Evolutionary conservation across 1,139 yeast genomes (phyloP).

Genomic region (Oligophagozyma castellii): DNA sequence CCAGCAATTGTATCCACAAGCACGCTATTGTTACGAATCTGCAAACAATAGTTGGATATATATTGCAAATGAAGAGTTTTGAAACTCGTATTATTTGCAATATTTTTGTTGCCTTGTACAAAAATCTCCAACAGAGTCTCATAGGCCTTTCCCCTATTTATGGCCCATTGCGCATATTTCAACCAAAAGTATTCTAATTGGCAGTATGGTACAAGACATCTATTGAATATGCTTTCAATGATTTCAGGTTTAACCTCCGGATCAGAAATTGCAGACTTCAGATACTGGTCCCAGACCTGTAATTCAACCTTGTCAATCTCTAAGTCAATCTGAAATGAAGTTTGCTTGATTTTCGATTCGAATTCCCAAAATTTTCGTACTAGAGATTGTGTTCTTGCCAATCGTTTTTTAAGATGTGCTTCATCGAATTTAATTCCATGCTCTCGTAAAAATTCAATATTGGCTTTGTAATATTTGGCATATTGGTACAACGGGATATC

Average conservation of each 20-base stretch:
- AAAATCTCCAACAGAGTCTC: constrained; percentile 8
- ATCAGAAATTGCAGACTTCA: constrained; percentile 29
- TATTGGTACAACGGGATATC: constrained; percentile 55
- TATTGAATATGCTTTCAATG: constrained; percentile 36
- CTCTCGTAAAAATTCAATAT: constrained; percentile 30
- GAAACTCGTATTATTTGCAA: constrained; percentile 11
- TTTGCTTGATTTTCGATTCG: constrained; percentile 38
- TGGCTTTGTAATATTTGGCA: constrained; percentile 45
- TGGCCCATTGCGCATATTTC: constrained; percentile 35
- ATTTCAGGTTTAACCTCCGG: constrained; percentile 6
- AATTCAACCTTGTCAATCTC: constrained; percentile 25
- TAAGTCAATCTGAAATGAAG: constrained; percentile 29
- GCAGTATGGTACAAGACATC: constrained; percentile 49
- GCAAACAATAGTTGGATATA: no score
- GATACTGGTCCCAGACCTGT: constrained; percentile 38
- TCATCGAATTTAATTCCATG: no score
- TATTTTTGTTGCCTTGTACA: constrained; percentile 9
- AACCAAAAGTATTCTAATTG: constrained; percentile 41
- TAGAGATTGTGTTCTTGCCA: no score
- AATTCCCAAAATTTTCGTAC: constrained; percentile 49
- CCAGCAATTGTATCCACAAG: no score
- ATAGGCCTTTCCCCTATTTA: constrained; percentile 5
- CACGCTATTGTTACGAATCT: no score
- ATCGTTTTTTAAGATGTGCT: no score
- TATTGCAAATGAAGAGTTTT: no score